Percentiles rank a stretch among this genome's conserved stretches.
phyloP scores from a whole-genome alignment of 2,329 filamentous ascomycete species.

The Fusarium euwallaceae region DNA sequence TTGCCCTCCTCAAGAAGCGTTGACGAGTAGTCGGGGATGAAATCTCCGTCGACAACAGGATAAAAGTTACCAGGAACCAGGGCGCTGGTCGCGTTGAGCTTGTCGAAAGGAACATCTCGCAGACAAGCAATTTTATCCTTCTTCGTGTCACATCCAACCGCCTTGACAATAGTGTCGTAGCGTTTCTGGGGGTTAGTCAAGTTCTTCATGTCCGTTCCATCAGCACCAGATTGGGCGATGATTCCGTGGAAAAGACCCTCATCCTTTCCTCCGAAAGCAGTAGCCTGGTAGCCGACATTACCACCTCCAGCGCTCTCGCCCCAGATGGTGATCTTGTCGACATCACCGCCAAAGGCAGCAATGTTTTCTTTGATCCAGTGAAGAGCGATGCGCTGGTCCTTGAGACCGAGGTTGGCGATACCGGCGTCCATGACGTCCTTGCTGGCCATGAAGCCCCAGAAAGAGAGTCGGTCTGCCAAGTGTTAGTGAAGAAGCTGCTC shows the following conservation, averaged over 20 bases:
- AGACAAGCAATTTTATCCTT: slow-evolving; percentile 49
- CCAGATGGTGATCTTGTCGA: slow-evolving; percentile 61
- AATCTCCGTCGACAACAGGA: slow-evolving; percentile 52
- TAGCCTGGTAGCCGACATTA: slow-evolving; percentile 62
- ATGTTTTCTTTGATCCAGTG: slow-evolving; percentile 64
- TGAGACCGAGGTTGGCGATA: slow-evolving; percentile 61
- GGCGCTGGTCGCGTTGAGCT: slow-evolving; percentile 36
- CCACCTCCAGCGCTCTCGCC: slow-evolving; percentile 61
- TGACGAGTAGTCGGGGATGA: slow-evolving; percentile 58
- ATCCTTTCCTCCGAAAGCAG: slow-evolving; percentile 65
- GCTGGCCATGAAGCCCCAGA: slow-evolving; percentile 63
- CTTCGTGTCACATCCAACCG: slow-evolving; percentile 40
- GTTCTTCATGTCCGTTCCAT: slow-evolving; percentile 45
- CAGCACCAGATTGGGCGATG: slow-evolving; percentile 63
- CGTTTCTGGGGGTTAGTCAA: slow-evolving; percentile 26
- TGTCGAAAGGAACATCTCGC: slow-evolving; percentile 38
- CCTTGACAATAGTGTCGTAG: slow-evolving; percentile 39
- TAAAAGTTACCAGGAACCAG: slow-evolving; percentile 28
- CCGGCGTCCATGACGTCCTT: slow-evolving; percentile 53
- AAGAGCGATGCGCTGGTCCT: slow-evolving; percentile 63
- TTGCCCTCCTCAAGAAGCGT: slow-evolving; percentile 67
- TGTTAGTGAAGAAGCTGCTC: not conserved
- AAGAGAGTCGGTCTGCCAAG: slow-evolving; percentile 34
- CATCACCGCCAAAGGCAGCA: slow-evolving; percentile 60
- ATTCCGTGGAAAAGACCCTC: slow-evolving; percentile 67